A percentile compares a stretch with the other conserved stretches of the same genome.
Conservation (phyloP, 352 stramenopile genomes). For the Hyaloperonospora arabidopsidis region DNA sequence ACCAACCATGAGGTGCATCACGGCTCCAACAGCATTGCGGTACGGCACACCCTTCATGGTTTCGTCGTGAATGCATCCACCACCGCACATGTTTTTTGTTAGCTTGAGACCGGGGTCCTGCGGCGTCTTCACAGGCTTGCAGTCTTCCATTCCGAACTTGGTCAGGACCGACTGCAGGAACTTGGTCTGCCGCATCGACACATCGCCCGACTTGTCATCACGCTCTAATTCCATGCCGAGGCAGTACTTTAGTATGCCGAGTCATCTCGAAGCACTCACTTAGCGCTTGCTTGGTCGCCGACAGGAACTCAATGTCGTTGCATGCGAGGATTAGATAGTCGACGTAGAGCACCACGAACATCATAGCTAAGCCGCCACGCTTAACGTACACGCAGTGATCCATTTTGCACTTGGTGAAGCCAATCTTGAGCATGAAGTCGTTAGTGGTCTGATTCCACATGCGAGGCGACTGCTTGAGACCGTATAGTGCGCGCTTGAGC, state of each 20-base stretch:
- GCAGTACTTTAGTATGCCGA: neutral
- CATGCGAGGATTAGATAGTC: neutral
- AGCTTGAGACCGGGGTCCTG: neutral
- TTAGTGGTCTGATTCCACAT: slow-evolving; percentile 3
- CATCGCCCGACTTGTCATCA: neutral
- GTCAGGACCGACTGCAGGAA: neutral
- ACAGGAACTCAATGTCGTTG: neutral
- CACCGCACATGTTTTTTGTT: neutral
- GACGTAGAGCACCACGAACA: neutral
- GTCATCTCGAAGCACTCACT: neutral
- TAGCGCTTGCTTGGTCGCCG: neutral
- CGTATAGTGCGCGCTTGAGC: neutral
- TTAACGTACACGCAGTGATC: too few relatives aligned
- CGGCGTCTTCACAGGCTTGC: neutral
- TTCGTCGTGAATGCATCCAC: neutral
- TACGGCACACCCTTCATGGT: neutral
- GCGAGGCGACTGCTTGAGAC: neutral
- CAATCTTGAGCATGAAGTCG: too few relatives aligned
- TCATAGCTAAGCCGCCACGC: too few relatives aligned
- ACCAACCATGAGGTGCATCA: neutral
- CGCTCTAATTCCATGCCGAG: neutral
- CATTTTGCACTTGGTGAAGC: too few relatives aligned
- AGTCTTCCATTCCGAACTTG: neutral
- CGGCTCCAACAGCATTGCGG: neutral
- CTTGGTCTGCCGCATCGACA: neutral